phyloP scores from a whole-genome alignment of 768 basidiomycete genomes.

The Collybia sp. region DNA sequence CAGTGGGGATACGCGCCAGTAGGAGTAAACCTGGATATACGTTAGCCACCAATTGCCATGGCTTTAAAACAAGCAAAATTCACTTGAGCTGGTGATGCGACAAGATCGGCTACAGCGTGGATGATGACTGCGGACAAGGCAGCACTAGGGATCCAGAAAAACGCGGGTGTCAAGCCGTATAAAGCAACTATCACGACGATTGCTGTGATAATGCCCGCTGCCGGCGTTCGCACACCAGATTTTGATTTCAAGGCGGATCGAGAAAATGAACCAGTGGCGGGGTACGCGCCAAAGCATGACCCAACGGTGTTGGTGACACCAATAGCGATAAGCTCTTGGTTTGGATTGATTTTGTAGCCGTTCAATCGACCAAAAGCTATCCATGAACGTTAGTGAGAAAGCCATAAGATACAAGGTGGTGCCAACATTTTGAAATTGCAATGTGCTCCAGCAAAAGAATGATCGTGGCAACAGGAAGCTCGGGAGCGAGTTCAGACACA shows the following conservation, averaged over 20 bases:
- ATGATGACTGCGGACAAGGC: conserved; percentile 93
- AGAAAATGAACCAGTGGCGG: conserved; percentile 97
- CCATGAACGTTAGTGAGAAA: not conserved
- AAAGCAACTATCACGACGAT: conserved; percentile 89
- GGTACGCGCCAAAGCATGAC: conserved; percentile 87
- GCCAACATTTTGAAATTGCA: conserved; percentile 88
- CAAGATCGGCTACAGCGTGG: conserved; percentile 85
- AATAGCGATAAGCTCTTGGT: conserved; percentile 95
- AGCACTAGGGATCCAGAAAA: conserved; percentile 84
- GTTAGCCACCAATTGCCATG: not conserved
- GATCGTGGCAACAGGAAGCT: conserved; percentile 83
- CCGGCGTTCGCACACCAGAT: conserved; percentile 95
- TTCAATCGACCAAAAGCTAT: conserved; percentile 92
- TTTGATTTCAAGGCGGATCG: conserved; percentile 96
- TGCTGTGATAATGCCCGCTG: conserved; percentile 81
- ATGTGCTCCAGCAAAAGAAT: conserved; percentile 94
- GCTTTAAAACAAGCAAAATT: conserved; percentile 1
- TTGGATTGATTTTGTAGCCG: conserved; percentile 89
- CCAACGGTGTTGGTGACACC: conserved; percentile 95
- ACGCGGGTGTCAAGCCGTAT: conserved; percentile 90
- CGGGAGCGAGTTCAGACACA: conserved; percentile 61
- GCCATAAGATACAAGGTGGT: not conserved
- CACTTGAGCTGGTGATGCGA: conserved; percentile 73
- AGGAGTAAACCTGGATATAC: conserved; percentile 61
- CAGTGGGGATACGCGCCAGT: conserved; percentile 91